Conservation (phyloP, 2,329 filamentous ascomycete species). For the Fusarium sp. region DNA sequence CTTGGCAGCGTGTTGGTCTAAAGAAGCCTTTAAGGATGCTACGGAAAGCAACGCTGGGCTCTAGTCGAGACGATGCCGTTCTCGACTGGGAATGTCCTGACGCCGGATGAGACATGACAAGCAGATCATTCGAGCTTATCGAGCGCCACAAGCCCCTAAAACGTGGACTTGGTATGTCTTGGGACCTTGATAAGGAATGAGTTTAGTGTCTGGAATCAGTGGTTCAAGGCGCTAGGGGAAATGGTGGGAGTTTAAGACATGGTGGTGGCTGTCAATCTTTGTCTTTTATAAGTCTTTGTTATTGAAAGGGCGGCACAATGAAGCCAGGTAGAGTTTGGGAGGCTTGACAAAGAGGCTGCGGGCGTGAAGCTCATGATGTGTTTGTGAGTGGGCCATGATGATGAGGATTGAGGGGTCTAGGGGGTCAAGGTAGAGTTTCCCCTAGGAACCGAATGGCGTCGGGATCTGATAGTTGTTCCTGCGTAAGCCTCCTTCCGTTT, state of each 20-base stretch:
- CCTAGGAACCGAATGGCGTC: neutral
- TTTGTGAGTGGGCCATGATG: neutral
- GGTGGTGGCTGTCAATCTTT: neutral
- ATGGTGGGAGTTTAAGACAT: slow-evolving; percentile 4
- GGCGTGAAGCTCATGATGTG: neutral
- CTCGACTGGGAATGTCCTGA: slow-evolving; percentile 9
- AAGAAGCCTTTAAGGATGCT: slow-evolving; percentile 2
- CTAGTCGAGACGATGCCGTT: slow-evolving; percentile 5
- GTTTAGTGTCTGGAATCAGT: slow-evolving; percentile 24
- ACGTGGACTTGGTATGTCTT: slow-evolving; percentile 34
- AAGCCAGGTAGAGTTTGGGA: neutral
- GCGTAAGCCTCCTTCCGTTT: slow-evolving; percentile 25
- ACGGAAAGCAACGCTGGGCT: slow-evolving; percentile 26
- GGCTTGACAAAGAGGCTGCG: neutral
- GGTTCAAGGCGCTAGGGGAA: neutral
- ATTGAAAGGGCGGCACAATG: neutral
- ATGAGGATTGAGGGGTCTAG: too few species aligned
- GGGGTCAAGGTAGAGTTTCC: neutral
- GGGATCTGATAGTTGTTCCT: slow-evolving; percentile 22
- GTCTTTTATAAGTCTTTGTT: neutral
- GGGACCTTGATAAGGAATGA: slow-evolving; percentile 23
- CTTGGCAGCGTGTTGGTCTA: slow-evolving; percentile 1
- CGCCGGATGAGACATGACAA: slow-evolving; percentile 11
- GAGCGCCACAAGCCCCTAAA: slow-evolving; percentile 21
- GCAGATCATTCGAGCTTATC: neutral